Evolutionary conservation across 164 flowering plant species (phyloP).

Genomic region (Dillenia turbinata): DNA sequence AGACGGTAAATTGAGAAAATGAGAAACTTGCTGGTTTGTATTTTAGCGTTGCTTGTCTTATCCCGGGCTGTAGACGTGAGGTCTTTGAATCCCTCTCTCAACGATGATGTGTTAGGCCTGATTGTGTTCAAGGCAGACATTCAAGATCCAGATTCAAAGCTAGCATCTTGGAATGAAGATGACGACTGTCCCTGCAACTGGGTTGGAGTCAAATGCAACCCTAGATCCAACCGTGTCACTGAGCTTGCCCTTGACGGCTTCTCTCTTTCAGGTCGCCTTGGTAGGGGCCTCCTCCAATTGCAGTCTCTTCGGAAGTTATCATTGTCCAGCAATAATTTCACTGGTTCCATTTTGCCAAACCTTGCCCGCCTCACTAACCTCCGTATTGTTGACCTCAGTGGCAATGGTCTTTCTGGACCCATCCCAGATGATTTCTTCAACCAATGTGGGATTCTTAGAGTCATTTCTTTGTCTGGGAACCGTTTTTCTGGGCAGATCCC

Average conservation of each 20-base stretch:
- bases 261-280: slow-evolving; percentile 65
- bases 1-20: too few relatives aligned
- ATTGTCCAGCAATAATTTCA: slow-evolving; percentile 63
- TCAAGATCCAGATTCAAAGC: slow-evolving; percentile 56
- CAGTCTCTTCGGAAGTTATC: slow-evolving; percentile 60
- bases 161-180: slow-evolving; percentile 79
- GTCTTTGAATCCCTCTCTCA: slow-evolving; percentile 55
- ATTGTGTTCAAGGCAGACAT: slow-evolving; percentile 86
- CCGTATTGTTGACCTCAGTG: slow-evolving; percentile 58
- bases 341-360: slow-evolving; percentile 57
- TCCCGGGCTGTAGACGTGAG: slow-evolving; percentile 9
- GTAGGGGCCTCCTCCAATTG: slow-evolving; percentile 65
- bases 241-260: slow-evolving; percentile 77
- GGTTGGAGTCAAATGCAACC: slow-evolving; percentile 71
- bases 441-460: slow-evolving; percentile 66
- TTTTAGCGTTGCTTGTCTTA: too few relatives aligned
- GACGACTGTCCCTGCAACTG: slow-evolving; percentile 74
- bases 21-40: too few relatives aligned
- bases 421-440: slow-evolving; percentile 68
- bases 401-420: slow-evolving; percentile 62
- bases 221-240: slow-evolving; percentile 64
- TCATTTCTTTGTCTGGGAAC: slow-evolving; percentile 68
- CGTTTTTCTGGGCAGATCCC: slow-evolving; percentile 66
- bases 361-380: slow-evolving; percentile 46
- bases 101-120: slow-evolving; percentile 82